Conservation (phyloP, 257 asterid genomes). For the Schizonepeta tenuifolia region DNA sequence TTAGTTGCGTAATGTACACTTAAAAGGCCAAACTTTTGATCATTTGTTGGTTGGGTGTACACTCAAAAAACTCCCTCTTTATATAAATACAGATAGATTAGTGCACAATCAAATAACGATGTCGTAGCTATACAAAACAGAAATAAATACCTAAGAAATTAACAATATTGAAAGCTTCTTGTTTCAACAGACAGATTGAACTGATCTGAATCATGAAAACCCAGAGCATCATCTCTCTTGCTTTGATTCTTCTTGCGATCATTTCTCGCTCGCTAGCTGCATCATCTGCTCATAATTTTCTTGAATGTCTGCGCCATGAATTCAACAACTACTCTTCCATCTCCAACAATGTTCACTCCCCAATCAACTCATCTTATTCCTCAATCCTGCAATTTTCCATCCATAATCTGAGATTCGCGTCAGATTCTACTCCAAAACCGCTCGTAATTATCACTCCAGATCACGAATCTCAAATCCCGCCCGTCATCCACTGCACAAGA, state of each 20-base stretch:
- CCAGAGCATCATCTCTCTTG: not conserved
- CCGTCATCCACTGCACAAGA: not conserved
- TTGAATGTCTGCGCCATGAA: not conserved
- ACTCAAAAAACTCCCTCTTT: too few species aligned
- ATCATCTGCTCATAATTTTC: not conserved
- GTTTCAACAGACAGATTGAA: not conserved
- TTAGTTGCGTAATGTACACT: too few species aligned
- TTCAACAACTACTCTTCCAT: constrained; percentile 16
- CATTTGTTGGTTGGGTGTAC: too few species aligned
- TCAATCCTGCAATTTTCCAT: not conserved
- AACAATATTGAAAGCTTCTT: too few species aligned
- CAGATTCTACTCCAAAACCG: not conserved
- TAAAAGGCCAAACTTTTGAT: too few species aligned
- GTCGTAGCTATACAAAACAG: too few species aligned
- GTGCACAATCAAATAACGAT: too few species aligned
- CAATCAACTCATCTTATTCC: not conserved
- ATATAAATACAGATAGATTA: too few species aligned
- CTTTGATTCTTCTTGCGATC: not conserved
- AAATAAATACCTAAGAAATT: too few species aligned
- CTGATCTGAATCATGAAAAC: constrained; percentile 7
- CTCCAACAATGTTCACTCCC: constrained; percentile 3
- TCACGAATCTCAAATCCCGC: constrained; percentile 11
- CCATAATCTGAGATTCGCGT: constrained; percentile 10
- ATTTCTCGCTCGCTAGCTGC: not conserved
- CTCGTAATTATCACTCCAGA: constrained; percentile 7